phyloP scores from a whole-genome alignment of 2,329 filamentous ascomycete genomes.

The Pseudocercospora eumusae region DNA sequence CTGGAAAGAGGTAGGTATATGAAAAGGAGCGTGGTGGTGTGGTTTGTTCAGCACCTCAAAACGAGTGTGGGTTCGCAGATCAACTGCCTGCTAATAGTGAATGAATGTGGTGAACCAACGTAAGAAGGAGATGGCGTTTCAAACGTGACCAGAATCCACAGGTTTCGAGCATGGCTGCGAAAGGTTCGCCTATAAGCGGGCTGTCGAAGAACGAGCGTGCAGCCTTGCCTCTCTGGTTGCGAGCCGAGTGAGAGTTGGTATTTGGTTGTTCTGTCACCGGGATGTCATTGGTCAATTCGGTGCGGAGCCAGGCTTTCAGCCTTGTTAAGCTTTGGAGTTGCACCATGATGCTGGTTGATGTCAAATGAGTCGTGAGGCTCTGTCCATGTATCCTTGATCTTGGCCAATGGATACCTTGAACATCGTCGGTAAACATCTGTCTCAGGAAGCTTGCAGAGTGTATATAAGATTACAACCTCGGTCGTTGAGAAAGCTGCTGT shows the following conservation, averaged over 20 bases:
- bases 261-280: constrained; percentile 1
- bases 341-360: background rate
- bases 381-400: background rate
- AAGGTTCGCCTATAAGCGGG: constrained; percentile 4
- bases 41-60: background rate
- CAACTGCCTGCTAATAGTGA: background rate
- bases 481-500: background rate
- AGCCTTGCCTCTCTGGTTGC: background rate
- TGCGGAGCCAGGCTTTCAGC: constrained; percentile 3
- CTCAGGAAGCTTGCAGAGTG: constrained; percentile 3
- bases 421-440: constrained; percentile 1
- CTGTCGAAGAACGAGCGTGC: background rate
- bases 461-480: constrained; percentile 2
- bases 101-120: background rate
- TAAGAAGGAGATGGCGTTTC: constrained; percentile 6
- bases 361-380: constrained; percentile 8
- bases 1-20: background rate
- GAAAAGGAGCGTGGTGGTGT: background rate
- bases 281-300: background rate
- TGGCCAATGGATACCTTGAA: background rate
- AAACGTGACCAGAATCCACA: background rate
- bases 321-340: constrained; percentile 2
- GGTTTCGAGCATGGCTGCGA: background rate
- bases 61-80: constrained; percentile 1
- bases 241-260: background rate